Evolutionary conservation across 2,329 filamentous ascomycete genomes (phyloP).

Genomic region (Emergomyces orientalis): DNA sequence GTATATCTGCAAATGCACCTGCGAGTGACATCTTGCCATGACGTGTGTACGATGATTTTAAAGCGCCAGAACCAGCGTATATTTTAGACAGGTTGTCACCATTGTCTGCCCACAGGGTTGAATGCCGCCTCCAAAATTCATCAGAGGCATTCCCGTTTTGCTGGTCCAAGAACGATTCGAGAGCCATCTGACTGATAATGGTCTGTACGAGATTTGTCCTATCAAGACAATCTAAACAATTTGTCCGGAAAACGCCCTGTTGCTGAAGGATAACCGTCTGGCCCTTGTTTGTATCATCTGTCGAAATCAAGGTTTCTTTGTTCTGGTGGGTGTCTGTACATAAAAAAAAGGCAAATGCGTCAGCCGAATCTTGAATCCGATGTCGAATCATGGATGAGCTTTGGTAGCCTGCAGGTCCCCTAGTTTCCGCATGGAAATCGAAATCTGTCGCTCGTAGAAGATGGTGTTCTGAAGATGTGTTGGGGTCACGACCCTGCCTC

Average conservation of each 20-base stretch:
- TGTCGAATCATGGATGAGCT: constrained; percentile 75
- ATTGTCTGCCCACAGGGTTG: constrained; percentile 93
- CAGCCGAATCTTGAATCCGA: constrained; percentile 67
- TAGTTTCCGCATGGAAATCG: constrained; percentile 93
- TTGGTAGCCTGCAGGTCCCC: constrained; percentile 76
- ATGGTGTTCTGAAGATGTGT: constrained; percentile 54
- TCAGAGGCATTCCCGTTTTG: constrained; percentile 57
- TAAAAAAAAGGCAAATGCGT: constrained; percentile 87
- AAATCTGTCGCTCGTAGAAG: constrained; percentile 77
- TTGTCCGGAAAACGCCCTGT: constrained; percentile 90
- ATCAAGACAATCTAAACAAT: constrained; percentile 92
- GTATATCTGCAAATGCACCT: constrained; percentile 85
- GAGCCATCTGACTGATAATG: constrained; percentile 85
- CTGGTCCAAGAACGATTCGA: constrained; percentile 74
- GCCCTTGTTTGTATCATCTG: constrained; percentile 27
- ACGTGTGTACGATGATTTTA: constrained; percentile 91
- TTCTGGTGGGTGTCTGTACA: constrained; percentile 58
- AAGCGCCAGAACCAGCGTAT: constrained; percentile 88
- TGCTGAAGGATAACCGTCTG: constrained; percentile 71
- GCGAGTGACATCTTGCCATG: constrained; percentile 93
- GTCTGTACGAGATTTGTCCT: constrained; percentile 94
- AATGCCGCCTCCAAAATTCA: constrained; percentile 89
- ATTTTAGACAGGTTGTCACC: constrained; percentile 90
- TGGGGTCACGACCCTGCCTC: constrained; percentile 47
- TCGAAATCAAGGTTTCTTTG: constrained; percentile 20